A percentile compares a stretch with the other conserved stretches of the same genome.
phyloP scores from a whole-genome alignment of 345 rosid species.

The Melaleuca alternifolia region DNA sequence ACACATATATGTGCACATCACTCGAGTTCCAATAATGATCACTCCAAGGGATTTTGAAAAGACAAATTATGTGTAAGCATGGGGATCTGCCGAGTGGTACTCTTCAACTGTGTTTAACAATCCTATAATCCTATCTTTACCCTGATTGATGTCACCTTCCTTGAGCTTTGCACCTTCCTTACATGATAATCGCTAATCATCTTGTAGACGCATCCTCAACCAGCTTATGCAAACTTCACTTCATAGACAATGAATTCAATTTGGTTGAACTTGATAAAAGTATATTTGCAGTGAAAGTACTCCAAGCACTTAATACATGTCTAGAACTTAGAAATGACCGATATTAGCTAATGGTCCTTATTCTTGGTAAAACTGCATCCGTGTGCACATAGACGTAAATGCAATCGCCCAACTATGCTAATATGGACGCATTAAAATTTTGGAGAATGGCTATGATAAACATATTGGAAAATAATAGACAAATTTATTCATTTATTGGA shows the following conservation, averaged over 20 bases:
- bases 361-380: no score
- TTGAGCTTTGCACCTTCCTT: slow-evolving; percentile 4
- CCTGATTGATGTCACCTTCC: slow-evolving; percentile 3
- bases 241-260: background rate
- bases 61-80: background rate
- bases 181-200: slow-evolving; percentile 2
- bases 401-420: no score
- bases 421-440: no score
- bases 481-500: no score
- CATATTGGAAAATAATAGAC: no score
- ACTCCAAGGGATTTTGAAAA: background rate
- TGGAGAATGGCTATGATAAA: no score
- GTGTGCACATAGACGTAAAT: no score
- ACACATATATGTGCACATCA: no score
- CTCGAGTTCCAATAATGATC: no score
- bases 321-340: no score
- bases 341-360: no score
- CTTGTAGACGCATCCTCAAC: slow-evolving; percentile 1
- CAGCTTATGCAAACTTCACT: background rate
- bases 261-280: background rate
- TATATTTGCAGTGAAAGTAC: slow-evolving; percentile 1
- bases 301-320: background rate
- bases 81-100: slow-evolving; percentile 14
- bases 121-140: slow-evolving; percentile 6
- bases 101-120: slow-evolving; percentile 12